Base-by-base conservation (phyloP, 441 rosid species). In the Bruguiera hainesii region DNA sequence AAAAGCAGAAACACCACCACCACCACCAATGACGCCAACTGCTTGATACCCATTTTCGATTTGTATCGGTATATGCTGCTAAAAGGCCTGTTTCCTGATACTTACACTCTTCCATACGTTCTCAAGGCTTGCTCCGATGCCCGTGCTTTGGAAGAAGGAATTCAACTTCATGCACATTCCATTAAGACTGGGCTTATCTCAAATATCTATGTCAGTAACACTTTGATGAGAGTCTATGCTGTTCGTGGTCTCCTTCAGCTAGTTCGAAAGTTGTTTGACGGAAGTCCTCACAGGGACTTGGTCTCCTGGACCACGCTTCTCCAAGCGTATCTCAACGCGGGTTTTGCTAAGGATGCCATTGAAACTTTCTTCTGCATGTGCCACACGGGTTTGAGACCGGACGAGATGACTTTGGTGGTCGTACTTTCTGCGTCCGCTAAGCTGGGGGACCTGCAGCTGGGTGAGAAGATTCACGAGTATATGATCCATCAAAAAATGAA, bases 401-500 rank as follows among this genome's bases (percentile, higher is more conserved):
- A 68, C 20, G 58, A 4, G 51, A 68, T 11, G 65, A 50, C 65
- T 21, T 35, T 60, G 59, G 71, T 60, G 1, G 59, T 68, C 8
- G 65, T 68, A 5, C 65, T 68, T 49, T 68, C 71, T 33, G 71
- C 71, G 4, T 68, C 64, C 35, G 60, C 71, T 31, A 62, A 60
- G 35, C 4, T 68, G 65, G 64, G 65, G 25, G 50, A 68, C 61
- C 61, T 68, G 30, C 25, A 8, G 7, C 21, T 30, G 20, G 71
- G 59, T 21, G 25, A 49, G 59, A 68, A 60, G 48, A 60, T 68
- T 31, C 50, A 3, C 16, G 29, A 56, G 18, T 68, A 68, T 60
- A 60, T 68, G 23, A 49, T 59, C 21, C 50, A n/a, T 8, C 49
- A 49, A 0, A 2, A 21, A 59, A 30, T 67, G 6, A 18, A 49